Evolutionary conservation across 345 rosid genomes (phyloP).

Genomic region (Arabidopsis arenosa): DNA sequence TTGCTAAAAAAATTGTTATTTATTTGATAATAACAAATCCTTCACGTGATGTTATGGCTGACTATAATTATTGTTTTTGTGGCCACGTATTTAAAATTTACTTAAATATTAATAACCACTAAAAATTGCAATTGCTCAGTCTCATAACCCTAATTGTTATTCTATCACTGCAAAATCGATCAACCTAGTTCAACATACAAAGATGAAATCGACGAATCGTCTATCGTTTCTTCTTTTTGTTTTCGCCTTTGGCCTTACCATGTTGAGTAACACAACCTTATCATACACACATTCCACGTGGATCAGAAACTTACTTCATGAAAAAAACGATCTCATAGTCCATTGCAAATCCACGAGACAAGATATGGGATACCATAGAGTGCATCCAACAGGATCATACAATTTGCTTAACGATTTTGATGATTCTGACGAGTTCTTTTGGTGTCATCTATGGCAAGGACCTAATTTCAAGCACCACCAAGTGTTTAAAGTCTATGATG

Average conservation of each 20-base stretch:
- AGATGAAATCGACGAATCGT: constrained; percentile 1
- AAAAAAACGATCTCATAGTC: constrained; percentile 11
- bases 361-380: constrained; percentile 31
- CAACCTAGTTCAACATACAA: not conserved
- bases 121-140: no score
- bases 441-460: constrained; percentile 35
- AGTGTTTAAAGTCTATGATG: not conserved
- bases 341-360: constrained; percentile 1
- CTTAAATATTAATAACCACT: no score
- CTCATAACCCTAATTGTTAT: not conserved
- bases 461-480: constrained; percentile 23
- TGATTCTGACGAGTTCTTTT: not conserved
- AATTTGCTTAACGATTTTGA: not conserved
- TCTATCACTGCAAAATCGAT: not conserved
- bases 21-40: no score
- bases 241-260: not conserved
- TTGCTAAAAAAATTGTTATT: no score
- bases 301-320: constrained; percentile 15
- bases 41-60: no score
- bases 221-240: not conserved
- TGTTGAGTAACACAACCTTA: constrained; percentile 18
- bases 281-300: not conserved
- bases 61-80: no score
- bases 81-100: no score
- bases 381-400: constrained; percentile 29